Evolutionary conservation across 2,329 filamentous ascomycete genomes (phyloP), one percentile per base, ranked within the genome.

Genomic region (Colletotrichum sp.): DNA sequence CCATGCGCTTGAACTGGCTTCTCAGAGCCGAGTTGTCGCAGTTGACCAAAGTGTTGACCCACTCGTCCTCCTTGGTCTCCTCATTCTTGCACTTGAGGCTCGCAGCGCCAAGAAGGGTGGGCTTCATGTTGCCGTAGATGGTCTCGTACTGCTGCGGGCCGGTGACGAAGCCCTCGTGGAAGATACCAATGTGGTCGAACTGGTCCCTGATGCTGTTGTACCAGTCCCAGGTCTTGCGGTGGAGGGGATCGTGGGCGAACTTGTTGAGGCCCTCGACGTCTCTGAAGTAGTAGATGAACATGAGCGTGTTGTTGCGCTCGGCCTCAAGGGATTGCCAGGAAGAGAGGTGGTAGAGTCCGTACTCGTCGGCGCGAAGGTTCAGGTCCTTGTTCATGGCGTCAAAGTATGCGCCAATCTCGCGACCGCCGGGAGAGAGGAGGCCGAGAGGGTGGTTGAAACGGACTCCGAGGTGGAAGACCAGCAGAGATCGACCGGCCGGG

Each of bases 131-230:
- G 9, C 85, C 77, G 78, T 91, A 91, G 26, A 91, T 83, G 3
- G 83, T 87, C 85, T 92, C 90, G 81, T 88, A 90, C 10, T 82
- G 82, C 5, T 85, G 83, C 5, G 82, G 80, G 1, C 85, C 85
- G 7, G 87, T 86, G 30, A 84, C 81, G 77, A 88, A 91, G 0
- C 87, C 85, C 84, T 92, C 90, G 79, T 92, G 90, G 75, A 84
- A 91, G 77, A 91, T 88, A 7, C 85, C 85, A 28, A 91, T 78
- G 76, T 89, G 84, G 30, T 79, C 78, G 55, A 82, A 76, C 30
- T 84, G 79, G 60, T 79, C 80, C 66, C 79, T 80, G 70, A 85
- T 84, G 80, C 56, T 21, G 58, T 70, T 74, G 48, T 86, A 89
- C 86, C 87, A 91, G 62, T 88, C 85, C 89, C 88, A 90, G 1